A percentile compares a stretch with the other conserved stretches of the same genome.
Conservation (phyloP, 345 rosid genomes). For the Psidium guajava region DNA sequence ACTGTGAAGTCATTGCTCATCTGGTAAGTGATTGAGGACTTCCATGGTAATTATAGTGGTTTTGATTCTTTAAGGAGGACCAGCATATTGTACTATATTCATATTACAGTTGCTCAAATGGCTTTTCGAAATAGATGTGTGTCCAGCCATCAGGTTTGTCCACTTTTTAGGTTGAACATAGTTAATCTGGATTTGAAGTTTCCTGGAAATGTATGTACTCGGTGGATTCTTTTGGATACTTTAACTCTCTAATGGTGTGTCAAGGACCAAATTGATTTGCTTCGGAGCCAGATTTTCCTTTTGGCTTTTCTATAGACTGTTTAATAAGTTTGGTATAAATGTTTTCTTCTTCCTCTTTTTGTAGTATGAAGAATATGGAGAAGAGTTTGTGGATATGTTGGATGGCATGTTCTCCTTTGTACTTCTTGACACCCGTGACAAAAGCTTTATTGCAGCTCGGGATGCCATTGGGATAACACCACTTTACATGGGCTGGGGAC, state of each 20-base stretch:
- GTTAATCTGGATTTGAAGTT: neutral
- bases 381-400: slow-evolving; percentile 76
- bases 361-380: slow-evolving; percentile 92
- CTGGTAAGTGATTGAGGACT: slow-evolving; percentile 32
- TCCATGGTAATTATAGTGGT: neutral
- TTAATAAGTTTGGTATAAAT: neutral
- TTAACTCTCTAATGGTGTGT: neutral
- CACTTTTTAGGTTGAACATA: neutral
- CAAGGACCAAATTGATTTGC: neutral
- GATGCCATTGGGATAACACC: slow-evolving; percentile 95
- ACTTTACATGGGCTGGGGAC: slow-evolving; percentile 93
- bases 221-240: neutral
- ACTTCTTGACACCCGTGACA: slow-evolving; percentile 73
- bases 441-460: slow-evolving; percentile 85
- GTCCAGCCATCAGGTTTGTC: neutral
- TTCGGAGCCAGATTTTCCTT: neutral
- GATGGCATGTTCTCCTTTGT: slow-evolving; percentile 97
- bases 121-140: neutral
- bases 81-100: neutral
- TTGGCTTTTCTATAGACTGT: neutral
- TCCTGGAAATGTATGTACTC: neutral
- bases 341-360: neutral
- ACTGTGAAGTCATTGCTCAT: slow-evolving; percentile 91
- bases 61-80: neutral
- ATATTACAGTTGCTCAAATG: neutral